Evolutionary conservation across 2,329 filamentous ascomycete species (phyloP).

Genomic region (Dactylellina drechsleri): DNA sequence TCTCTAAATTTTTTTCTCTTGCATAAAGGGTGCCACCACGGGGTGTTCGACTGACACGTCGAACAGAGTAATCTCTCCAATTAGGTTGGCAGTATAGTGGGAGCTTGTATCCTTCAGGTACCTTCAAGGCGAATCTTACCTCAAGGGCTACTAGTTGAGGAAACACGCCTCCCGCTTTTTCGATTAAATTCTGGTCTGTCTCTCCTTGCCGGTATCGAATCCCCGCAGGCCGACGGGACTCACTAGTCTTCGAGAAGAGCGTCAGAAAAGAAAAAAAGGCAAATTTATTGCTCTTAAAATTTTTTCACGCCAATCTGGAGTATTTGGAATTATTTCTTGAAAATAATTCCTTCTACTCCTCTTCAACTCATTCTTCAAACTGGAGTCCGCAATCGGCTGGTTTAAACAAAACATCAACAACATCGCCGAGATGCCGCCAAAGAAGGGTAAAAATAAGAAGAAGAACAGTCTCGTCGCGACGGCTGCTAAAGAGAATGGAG

Average conservation of each 20-base stretch:
- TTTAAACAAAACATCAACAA: slow-evolving; percentile 47
- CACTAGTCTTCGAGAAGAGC: slow-evolving; percentile 21
- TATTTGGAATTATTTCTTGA: slow-evolving; percentile 49
- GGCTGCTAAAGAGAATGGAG: slow-evolving; percentile 44
- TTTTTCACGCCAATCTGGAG: slow-evolving; percentile 23
- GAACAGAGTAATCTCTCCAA: slow-evolving; percentile 39
- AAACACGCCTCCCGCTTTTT: slow-evolving; percentile 49
- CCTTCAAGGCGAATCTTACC: slow-evolving; percentile 40
- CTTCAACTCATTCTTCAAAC: slow-evolving; percentile 38
- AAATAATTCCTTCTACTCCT: slow-evolving; percentile 54
- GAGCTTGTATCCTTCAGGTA: slow-evolving; percentile 35
- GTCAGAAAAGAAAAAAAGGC: slow-evolving; percentile 2
- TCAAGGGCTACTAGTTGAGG: slow-evolving; percentile 34
- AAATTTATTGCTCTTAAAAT: slow-evolving; percentile 10
- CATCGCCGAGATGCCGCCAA: slow-evolving; percentile 46
- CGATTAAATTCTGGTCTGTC: background rate
- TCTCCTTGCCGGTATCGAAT: slow-evolving; percentile 31
- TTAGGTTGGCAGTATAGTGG: slow-evolving; percentile 29
- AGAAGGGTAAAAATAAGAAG: slow-evolving; percentile 46
- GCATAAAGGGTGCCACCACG: slow-evolving; percentile 47
- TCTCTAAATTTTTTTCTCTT: slow-evolving; percentile 29
- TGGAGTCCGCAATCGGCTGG: slow-evolving; percentile 53
- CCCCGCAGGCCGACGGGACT: slow-evolving; percentile 49
- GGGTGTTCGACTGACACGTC: slow-evolving; percentile 50
- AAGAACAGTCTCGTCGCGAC: slow-evolving; percentile 38